phyloP scores from a whole-genome alignment of 2,329 filamentous ascomycete genomes.

The Claviceps arundinis region DNA sequence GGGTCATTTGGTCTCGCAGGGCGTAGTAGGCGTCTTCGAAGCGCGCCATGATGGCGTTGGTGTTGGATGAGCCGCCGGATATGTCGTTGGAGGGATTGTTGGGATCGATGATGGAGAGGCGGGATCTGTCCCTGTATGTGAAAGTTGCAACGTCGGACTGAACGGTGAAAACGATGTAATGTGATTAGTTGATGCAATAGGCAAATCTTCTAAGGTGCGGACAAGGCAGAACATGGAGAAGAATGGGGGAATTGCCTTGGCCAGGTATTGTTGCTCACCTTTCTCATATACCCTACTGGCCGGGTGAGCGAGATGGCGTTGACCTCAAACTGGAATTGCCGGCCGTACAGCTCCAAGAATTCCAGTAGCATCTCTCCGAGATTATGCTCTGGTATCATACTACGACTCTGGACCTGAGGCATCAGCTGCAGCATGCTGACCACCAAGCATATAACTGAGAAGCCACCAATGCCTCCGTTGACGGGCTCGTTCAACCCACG shows the following conservation, averaged over 20 bases:
- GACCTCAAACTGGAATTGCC: conserved; percentile 55
- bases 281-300: conserved; percentile 56
- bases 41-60: conserved; percentile 48
- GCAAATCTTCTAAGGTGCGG: too few relatives aligned
- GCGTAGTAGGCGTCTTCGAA: conserved; percentile 53
- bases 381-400: conserved; percentile 47
- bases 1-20: conserved; percentile 44
- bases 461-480: conserved; percentile 82
- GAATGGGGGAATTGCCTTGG: background rate
- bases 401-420: conserved; percentile 52
- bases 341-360: conserved; percentile 84
- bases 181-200: background rate
- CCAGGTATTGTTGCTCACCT: conserved; percentile 39
- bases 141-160: conserved; percentile 32
- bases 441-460: conserved; percentile 86
- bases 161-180: background rate
- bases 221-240: background rate
- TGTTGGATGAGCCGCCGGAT: conserved; percentile 68
- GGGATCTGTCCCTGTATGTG: conserved; percentile 46
- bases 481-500: conserved; percentile 83
- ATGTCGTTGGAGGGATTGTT: conserved; percentile 82
- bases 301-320: conserved; percentile 66
- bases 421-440: conserved; percentile 76
- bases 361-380: conserved; percentile 72
- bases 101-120: conserved; percentile 82